These are phyloP conservation scores for Coleophoma crateriformis DNA, from an alignment of 2,329 filamentous ascomycete species.

Conservation along the genomic window DNA sequence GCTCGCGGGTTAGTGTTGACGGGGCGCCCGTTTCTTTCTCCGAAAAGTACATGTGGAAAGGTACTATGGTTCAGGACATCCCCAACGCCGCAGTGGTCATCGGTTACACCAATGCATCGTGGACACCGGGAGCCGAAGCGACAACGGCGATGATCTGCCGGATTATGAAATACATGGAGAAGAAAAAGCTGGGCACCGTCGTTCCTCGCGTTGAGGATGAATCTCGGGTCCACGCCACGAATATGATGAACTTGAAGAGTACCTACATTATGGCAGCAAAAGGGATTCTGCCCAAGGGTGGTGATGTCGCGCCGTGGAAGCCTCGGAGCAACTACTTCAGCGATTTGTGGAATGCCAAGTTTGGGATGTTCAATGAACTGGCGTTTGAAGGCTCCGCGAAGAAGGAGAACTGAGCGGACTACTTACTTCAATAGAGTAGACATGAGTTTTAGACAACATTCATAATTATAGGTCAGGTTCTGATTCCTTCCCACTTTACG, in stretches of 20 bases:
- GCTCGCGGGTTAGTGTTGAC: slow-evolving; percentile 46
- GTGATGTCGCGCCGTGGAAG: slow-evolving; percentile 20
- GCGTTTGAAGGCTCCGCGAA: too few relatives aligned
- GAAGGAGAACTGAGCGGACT: too few relatives aligned
- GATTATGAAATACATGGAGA: slow-evolving; percentile 1
- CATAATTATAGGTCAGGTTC: too few relatives aligned
- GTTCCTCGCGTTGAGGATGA: neutral
- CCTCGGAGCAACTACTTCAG: slow-evolving; percentile 21
- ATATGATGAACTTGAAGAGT: slow-evolving; percentile 7
- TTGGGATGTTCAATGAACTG: slow-evolving; percentile 7
- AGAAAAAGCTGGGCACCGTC: neutral
- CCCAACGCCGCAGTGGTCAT: slow-evolving; percentile 55
- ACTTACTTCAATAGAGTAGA: too few relatives aligned
- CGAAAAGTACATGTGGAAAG: slow-evolving; percentile 53
- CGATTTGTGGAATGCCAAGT: slow-evolving; percentile 22
- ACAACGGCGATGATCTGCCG: slow-evolving; percentile 23
- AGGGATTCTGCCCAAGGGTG: slow-evolving; percentile 10
- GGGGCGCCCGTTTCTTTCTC: slow-evolving; percentile 38
- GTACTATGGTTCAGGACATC: slow-evolving; percentile 56
- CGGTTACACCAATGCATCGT: slow-evolving; percentile 57
- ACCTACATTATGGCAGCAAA: slow-evolving; percentile 10
- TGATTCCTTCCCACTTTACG: too few relatives aligned
- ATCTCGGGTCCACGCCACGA: slow-evolving; percentile 1
- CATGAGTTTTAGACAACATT: too few relatives aligned
- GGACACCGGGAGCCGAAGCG: slow-evolving; percentile 58